Evolutionary conservation across 345 rosid species (phyloP), one percentile per base, ranked within the genome.

Genomic region (Ceriops tagal): DNA sequence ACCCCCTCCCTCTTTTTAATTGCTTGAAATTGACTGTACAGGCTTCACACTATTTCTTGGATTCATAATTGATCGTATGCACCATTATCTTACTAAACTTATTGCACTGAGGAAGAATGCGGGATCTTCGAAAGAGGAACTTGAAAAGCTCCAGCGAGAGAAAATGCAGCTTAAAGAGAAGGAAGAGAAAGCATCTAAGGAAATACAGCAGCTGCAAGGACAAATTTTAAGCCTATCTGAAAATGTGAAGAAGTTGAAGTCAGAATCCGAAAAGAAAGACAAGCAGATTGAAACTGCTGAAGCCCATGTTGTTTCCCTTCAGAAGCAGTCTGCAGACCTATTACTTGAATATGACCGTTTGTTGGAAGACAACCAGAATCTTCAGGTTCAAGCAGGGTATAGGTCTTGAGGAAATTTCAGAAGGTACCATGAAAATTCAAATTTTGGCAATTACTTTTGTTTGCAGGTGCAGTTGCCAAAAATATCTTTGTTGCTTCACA

Each of bases 21-120:
- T 53, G 53, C 60, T 58, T 61, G 59, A 65, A 69, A 70, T 58
- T 68, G 68, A 66, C 77, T 55, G 75, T 87, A 85, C 85, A 93
- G 98, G 97, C 61, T 92, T 91, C 46, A 84, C 93, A 15, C 79
- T 91, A 20, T 93, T 91, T 69, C 96, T 93, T 1, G 98, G 98
- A 43, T 93, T 93, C 78, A 68, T 93, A 60, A 85, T 93, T 35
- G 97, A 93, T 63, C 87, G 98, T 0, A 76, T 83, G 83, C 98
- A 93, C 68, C 91, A 89, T 69, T 93, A 87, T 77, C 92, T 89
- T 53, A 82, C 71, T 59, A 89, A 90, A 80, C 87, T 93, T 46
- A 73, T 90, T 34, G 77, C 66, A 8, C 32, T 90, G 32, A 87
- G 96, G 86, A 77, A 85, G 66, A 81, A 57, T 15, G 79, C 62